Percentiles rank a stretch among this genome's conserved stretches.
Evolutionary conservation across 805 yeast genomes (phyloP).

Genomic region (Sugiyamaella qingdaonensis): DNA sequence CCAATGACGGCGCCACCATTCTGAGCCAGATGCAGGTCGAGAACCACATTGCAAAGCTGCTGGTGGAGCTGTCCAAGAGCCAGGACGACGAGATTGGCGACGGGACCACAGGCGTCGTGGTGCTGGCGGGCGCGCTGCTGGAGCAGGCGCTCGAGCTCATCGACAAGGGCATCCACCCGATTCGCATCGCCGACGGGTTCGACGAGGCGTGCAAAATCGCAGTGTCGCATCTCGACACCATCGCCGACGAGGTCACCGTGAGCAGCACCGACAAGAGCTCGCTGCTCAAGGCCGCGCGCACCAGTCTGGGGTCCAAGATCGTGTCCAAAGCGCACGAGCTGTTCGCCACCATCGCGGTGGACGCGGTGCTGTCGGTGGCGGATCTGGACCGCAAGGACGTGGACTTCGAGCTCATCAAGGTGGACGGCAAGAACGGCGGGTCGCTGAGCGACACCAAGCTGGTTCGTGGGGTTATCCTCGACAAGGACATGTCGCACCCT

Average conservation of each 20-base stretch:
- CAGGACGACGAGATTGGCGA: slow-evolving; percentile 99
- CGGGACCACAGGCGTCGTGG: slow-evolving; percentile 99
- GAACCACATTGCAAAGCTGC: slow-evolving; percentile 89
- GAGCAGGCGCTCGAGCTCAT: slow-evolving; percentile 93
- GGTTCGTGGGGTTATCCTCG: slow-evolving; percentile 87
- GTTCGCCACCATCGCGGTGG: slow-evolving; percentile 96
- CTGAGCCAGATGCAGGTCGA: slow-evolving; percentile 93
- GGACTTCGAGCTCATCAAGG: slow-evolving; percentile 92
- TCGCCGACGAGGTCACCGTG: slow-evolving; percentile 63
- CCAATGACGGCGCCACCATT: slow-evolving; percentile 98
- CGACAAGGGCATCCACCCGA: slow-evolving; percentile 96
- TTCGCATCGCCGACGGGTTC: slow-evolving; percentile 93
- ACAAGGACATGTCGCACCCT: slow-evolving; percentile 96
- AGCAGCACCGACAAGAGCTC: slow-evolving; percentile 44
- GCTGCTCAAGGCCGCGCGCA: slow-evolving; percentile 85
- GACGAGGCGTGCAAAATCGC: slow-evolving; percentile 97
- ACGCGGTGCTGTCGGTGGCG: slow-evolving; percentile 87
- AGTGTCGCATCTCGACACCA: slow-evolving; percentile 63
- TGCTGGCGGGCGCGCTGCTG: slow-evolving; percentile 86
- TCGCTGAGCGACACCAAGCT: slow-evolving; percentile 78
- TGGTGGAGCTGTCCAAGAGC: slow-evolving; percentile 88
- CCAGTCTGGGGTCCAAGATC: slow-evolving; percentile 91
- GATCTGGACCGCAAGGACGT: slow-evolving; percentile 91
- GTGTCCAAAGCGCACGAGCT: slow-evolving; percentile 91
- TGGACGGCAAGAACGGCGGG: slow-evolving; percentile 96